phyloP scores from a whole-genome alignment of 768 basidiomycete species.

The Trichaptum fuscoviolaceum region DNA sequence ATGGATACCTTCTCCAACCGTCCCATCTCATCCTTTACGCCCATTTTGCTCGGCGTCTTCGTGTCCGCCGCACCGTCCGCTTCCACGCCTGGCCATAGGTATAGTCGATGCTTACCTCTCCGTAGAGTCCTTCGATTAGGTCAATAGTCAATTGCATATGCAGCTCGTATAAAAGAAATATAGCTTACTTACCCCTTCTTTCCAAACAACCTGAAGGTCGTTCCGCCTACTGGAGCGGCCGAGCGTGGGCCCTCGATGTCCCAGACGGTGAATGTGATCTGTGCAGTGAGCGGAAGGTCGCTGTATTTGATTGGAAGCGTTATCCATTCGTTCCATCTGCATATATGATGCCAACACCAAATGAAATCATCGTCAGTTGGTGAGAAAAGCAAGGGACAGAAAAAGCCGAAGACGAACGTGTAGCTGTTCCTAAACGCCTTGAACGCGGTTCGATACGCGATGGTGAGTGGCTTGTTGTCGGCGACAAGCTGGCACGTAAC shows the following conservation, averaged over 20 bases:
- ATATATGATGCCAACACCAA: slow-evolving; percentile 4
- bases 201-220: slow-evolving; percentile 86
- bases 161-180: not conserved
- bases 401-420: slow-evolving; percentile 41
- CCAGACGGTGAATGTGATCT: slow-evolving; percentile 93
- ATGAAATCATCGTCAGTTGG: not conserved
- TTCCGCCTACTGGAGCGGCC: slow-evolving; percentile 82
- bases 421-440: slow-evolving; percentile 86
- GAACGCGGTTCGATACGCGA: slow-evolving; percentile 88
- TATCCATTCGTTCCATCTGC: slow-evolving; percentile 94
- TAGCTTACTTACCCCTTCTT: slow-evolving; percentile 78
- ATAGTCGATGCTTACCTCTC: slow-evolving; percentile 84
- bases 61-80: slow-evolving; percentile 83
- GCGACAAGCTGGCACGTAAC: slow-evolving; percentile 89
- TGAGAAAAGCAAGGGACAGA: not conserved
- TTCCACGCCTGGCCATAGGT: slow-evolving; percentile 76
- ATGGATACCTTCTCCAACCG: slow-evolving; percentile 75
- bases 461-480: slow-evolving; percentile 89
- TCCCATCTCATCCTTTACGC: slow-evolving; percentile 87
- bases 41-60: slow-evolving; percentile 83
- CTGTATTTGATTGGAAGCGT: slow-evolving; percentile 89
- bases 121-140: slow-evolving; percentile 63
- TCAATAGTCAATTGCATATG: not conserved
- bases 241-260: slow-evolving; percentile 83
- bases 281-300: slow-evolving; percentile 84